Evolutionary conservation across 225 moss, liverwort and hornwort species (phyloP), one percentile per base, ranked within the genome.

Genomic region (Asterella californica): DNA sequence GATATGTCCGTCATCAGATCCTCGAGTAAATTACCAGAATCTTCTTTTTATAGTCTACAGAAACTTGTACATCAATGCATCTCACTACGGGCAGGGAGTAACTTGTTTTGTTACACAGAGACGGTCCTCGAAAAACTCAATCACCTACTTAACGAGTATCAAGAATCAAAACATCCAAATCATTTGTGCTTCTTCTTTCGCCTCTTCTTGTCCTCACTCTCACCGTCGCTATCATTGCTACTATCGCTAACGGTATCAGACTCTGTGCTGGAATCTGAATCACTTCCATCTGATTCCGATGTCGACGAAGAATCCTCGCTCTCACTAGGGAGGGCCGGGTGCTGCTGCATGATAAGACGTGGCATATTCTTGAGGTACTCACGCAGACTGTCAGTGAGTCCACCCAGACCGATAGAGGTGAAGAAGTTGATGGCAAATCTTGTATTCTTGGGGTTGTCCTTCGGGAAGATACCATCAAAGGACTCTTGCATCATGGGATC

Each of bases 351-450:
- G 55, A 90, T 94, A 61, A 91, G 84, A 10, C 91, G 88, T 10
- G 94, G 91, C 92, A 90, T 87, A 79, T 90, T 94, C 80, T 92
- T 92, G 30, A 91, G 89, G 50, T 92, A 92, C 87, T 91, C 94
- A 9, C 90, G 88, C 79, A 94, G 80, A 47, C 85, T 90, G 83
- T 91, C 91, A 32, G 91, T 92, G 49, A 94, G 86, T 32, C 92
- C 92, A 60, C 94, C 94, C 76, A 94, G 83, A 84, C 92, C 94
- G 50, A 94, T 92, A 48, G 92, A 92, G 17, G 92, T 94, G 81
- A 94, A 94, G 46, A 94, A 94, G 80, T 90, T 91, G 63, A 94
- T 91, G 38, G 92, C 94, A 63, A 94, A 94, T 74, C 90, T 87
- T 4, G 92, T 92, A 30, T 92, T 91, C 81, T 92, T 94, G 0